A percentile compares a stretch with the other conserved stretches of the same genome.
These are phyloP conservation scores for Populus hybrid DNA, from an alignment of 441 rosid genomes.

Conservation along the genomic window DNA sequence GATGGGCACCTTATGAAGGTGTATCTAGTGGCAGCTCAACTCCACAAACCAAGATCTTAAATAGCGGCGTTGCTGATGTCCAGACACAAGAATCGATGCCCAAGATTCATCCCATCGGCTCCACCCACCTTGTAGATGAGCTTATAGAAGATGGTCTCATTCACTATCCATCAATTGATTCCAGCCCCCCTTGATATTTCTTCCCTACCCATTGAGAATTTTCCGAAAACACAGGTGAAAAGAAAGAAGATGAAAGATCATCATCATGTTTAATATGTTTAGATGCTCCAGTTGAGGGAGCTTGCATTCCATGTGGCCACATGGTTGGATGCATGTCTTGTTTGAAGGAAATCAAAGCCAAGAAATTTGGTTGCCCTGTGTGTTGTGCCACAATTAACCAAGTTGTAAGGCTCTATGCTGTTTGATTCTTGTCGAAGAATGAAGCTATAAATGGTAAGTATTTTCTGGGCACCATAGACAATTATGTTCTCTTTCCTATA, in stretches of 20 bases:
- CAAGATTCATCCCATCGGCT: slow-evolving; percentile 53
- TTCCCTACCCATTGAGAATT: slow-evolving; percentile 27
- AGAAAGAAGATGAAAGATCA: slow-evolving; percentile 47
- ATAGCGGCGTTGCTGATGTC: slow-evolving; percentile 3
- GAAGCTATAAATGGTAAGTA: slow-evolving; percentile 12
- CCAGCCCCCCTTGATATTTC: slow-evolving; percentile 47
- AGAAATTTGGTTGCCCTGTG: slow-evolving; percentile 93
- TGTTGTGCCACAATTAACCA: slow-evolving; percentile 81
- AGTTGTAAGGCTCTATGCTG: slow-evolving; percentile 68
- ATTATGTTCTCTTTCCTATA: neutral
- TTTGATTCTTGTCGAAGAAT: slow-evolving; percentile 38
- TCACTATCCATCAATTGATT: slow-evolving; percentile 75
- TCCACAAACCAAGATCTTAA: slow-evolving; percentile 17
- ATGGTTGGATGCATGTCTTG: slow-evolving; percentile 95
- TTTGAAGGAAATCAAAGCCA: slow-evolving; percentile 72
- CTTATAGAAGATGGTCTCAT: slow-evolving; percentile 55
- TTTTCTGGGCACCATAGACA: neutral
- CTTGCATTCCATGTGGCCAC: slow-evolving; percentile 94
- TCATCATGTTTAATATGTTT: slow-evolving; percentile 74
- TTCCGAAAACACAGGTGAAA: slow-evolving; percentile 32
- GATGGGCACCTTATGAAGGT: slow-evolving; percentile 26
- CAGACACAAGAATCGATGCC: slow-evolving; percentile 21
- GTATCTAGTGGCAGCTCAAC: slow-evolving; percentile 20
- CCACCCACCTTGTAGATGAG: slow-evolving; percentile 45
- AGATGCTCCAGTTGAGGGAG: slow-evolving; percentile 94